Evolutionary conservation across 2,329 filamentous ascomycete genomes (phyloP), one percentile per base, ranked within the genome.

Genomic region (Pseudogymnoascus sp.): DNA sequence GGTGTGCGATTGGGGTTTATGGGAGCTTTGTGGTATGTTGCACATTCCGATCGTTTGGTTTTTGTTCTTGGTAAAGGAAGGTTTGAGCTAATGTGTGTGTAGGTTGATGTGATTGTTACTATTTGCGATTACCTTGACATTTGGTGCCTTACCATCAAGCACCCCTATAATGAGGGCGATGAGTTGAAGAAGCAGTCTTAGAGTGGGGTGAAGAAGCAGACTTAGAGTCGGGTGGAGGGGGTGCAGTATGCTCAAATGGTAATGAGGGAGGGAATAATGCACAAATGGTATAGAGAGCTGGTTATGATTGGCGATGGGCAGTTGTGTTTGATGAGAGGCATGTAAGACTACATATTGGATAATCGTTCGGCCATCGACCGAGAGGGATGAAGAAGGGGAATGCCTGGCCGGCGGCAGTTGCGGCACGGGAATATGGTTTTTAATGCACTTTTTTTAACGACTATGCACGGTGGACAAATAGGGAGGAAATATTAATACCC

Each of bases 101-200:
- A 81, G 79, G 76, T 96, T 33, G 94, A 97, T 73, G 92, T 97
- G 62, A 97, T 99, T 68, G 91, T 94, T 64, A 95, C 91, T 31
- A 97, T 99, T 69, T 99, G 94, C 77, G 94, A 99, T 74, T 96
- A 96, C 74, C 81, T 97, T 65, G 94, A 99, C 73, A 99, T 99
- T 68, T 97, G 92, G 91, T 99, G 94, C 73, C 80, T 99, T 73
- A 96, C 90, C 1, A 99, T 99, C 78, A 99, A 99, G 83, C 87
- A 97, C 69, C 85, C 84, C 21, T 80, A 82, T 66, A 77, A 71
- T 61, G 68, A 74, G 60, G 74, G 77, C 63, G 71, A 72, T 4
- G 68, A 73, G 31, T 64, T 66, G 27, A 72, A 72, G 63, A 71
- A 72, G 63, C 55, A 59, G 36, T n/a, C 27, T 5, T 51, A 51